These are phyloP conservation scores for Blastobotrys apis DNA, from an alignment of 1,139 yeast species.

Conservation along the genomic window DNA sequence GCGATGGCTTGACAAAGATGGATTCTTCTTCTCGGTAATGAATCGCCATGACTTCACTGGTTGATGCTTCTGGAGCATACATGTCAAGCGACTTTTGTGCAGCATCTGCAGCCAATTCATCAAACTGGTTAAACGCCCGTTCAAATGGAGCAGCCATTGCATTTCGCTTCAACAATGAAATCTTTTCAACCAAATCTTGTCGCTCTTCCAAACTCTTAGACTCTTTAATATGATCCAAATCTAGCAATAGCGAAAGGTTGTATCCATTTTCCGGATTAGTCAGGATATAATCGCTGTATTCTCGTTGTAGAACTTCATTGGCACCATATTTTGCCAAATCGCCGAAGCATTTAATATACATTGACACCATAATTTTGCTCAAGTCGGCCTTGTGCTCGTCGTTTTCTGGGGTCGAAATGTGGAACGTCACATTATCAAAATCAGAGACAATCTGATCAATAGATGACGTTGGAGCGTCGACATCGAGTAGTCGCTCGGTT, in stretches of 20 bases:
- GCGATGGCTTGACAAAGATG: slow-evolving; percentile 85
- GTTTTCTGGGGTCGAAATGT: slow-evolving; percentile 75
- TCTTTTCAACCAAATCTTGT: slow-evolving; percentile 51
- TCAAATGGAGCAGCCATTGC: slow-evolving; percentile 93
- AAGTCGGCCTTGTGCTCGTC: slow-evolving; percentile 6
- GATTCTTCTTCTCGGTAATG: slow-evolving; percentile 92
- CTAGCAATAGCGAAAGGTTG: slow-evolving; percentile 72
- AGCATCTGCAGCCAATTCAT: slow-evolving; percentile 48
- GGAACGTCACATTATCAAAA: slow-evolving; percentile 93
- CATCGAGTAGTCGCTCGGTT: slow-evolving; percentile 41
- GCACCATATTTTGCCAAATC: slow-evolving; percentile 67
- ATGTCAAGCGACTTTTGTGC: slow-evolving; percentile 52
- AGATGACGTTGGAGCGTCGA: slow-evolving; percentile 46
- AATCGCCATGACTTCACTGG: slow-evolving; percentile 63
- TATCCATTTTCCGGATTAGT: slow-evolving; percentile 65
- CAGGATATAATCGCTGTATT: slow-evolving; percentile 41
- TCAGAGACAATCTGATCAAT: slow-evolving; percentile 89
- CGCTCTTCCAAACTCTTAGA: slow-evolving; percentile 41
- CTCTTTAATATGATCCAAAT: slow-evolving; percentile 46
- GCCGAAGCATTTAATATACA: slow-evolving; percentile 70
- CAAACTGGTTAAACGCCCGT: slow-evolving; percentile 75
- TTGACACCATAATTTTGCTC: slow-evolving; percentile 55
- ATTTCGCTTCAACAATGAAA: slow-evolving; percentile 76
- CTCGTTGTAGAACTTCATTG: slow-evolving; percentile 39
- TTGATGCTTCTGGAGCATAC: slow-evolving; percentile 45